Evolutionary conservation across 768 basidiomycete species (phyloP), one percentile per base, ranked within the genome.

Genomic region (Piloderma croceum): DNA sequence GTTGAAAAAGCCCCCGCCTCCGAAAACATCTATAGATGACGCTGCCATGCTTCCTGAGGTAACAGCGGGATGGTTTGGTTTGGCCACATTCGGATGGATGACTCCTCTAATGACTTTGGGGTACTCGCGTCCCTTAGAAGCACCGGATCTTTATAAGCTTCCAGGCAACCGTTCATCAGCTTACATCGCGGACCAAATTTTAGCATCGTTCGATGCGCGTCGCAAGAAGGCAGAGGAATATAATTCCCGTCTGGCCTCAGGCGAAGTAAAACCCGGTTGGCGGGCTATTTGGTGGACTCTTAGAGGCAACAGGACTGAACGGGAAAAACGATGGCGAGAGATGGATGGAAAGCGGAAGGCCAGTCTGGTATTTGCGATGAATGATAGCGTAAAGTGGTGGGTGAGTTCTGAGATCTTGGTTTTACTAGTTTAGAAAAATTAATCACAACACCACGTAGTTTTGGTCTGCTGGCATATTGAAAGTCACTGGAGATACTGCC

Each of bases 351-450:
- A 66, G 56, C 72, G 66, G 45, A 69, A 62, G 36, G 70, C 86
- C 4, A 88, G 85, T 48, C 68, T 88, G 7, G 57, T 73, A 0
- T 64, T 69, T 58, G 83, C 87, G 1, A 71, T 90, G 62, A 88
- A 87, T 51, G 85, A 88, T 55, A 79, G 79, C 41, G 69, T 90
- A 44, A 76, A 74, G 35, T 85, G 79, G 76, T 80, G 74, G 68
- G 84, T 89, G 54, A 90, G 89, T 89, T 65, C 70, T 4, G 77
- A 69, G n/a, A n/a, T n/a, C n/a, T n/a, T n/a, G n/a, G n/a, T n/a
- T n/a, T n/a, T n/a, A n/a, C n/a, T n/a, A n/a, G n/a, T n/a, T n/a
- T n/a, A n/a, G n/a, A n/a, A n/a, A n/a, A n/a, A n/a, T n/a, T n/a
- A n/a, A n/a, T n/a, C n/a, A n/a, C n/a, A n/a, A n/a, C n/a, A n/a